These are phyloP conservation scores for Albizia julibrissin DNA, from an alignment of 306 rosid genomes.

Conservation along the genomic window DNA sequence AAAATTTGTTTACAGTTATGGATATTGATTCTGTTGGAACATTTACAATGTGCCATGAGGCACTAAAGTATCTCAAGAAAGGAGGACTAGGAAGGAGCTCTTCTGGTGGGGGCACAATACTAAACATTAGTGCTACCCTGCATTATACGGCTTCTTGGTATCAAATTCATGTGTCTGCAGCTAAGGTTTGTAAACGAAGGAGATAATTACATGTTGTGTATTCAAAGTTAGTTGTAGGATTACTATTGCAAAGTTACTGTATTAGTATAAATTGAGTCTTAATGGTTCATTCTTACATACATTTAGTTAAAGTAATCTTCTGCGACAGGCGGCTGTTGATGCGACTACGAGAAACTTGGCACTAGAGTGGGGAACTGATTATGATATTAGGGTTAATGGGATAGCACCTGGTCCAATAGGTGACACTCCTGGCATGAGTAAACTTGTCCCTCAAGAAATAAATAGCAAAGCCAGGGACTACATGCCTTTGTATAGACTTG, in stretches of 20 bases:
- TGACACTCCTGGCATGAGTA: conserved; percentile 87
- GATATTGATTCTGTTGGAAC: conserved; percentile 98
- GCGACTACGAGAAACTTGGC: conserved; percentile 95
- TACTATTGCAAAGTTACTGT: not conserved
- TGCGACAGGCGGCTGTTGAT: conserved; percentile 88
- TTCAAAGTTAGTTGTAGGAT: not conserved
- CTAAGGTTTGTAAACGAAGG: conserved; percentile 55
- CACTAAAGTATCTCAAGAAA: conserved; percentile 89
- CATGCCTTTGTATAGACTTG: conserved; percentile 68
- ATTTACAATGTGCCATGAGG: conserved; percentile 91
- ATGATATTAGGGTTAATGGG: conserved; percentile 90
- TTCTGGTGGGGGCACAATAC: conserved; percentile 64
- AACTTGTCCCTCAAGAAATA: conserved; percentile 78
- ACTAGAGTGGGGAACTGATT: conserved; percentile 92
- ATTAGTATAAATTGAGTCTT: not conserved
- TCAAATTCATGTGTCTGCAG: conserved; percentile 93
- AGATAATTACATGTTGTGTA: not conserved
- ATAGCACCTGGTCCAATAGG: conserved; percentile 94
- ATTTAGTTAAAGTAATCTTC: not conserved
- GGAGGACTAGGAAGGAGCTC: conserved; percentile 75
- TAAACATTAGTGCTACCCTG: conserved; percentile 86
- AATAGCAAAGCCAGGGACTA: conserved; percentile 46
- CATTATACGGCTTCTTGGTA: conserved; percentile 94
- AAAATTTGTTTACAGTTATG: conserved; percentile 58
- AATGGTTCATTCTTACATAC: not conserved